These are phyloP conservation scores for Daedaleopsis sinensis DNA, from an alignment of 768 basidiomycete genomes.

Conservation along the genomic window DNA sequence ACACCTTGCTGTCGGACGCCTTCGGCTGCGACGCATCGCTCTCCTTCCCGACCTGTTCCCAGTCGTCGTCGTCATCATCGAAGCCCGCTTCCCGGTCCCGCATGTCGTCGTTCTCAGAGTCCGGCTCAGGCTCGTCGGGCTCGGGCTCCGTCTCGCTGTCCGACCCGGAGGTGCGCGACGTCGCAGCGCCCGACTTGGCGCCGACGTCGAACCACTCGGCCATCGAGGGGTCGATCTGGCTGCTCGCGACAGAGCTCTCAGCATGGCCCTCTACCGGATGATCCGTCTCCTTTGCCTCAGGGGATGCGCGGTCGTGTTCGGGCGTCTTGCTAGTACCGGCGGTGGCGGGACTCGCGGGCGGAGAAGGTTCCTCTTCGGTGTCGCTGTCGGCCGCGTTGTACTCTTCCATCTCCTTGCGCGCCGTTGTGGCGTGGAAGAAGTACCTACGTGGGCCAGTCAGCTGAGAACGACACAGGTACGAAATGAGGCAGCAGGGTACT, in stretches of 20 bases:
- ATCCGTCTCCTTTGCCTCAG: slow-evolving; percentile 28
- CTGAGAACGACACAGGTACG: too few relatives aligned
- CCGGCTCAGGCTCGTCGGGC: slow-evolving; percentile 62
- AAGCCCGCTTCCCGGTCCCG: slow-evolving; percentile 28
- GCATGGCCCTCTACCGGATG: too few relatives aligned
- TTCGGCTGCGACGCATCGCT: background rate
- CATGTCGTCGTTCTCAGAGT: slow-evolving; percentile 70
- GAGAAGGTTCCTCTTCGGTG: slow-evolving; percentile 18
- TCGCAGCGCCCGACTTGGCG: slow-evolving; percentile 16
- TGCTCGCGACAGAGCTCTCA: background rate
- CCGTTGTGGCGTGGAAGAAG: slow-evolving; percentile 73
- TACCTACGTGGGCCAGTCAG: slow-evolving; percentile 48
- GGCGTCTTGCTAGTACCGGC: slow-evolving; percentile 10
- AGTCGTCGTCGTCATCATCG: slow-evolving; percentile 42
- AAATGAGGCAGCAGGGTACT: slow-evolving; percentile 41
- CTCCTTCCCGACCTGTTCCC: slow-evolving; percentile 33
- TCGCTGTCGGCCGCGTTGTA: slow-evolving; percentile 38
- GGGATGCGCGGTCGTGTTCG: background rate
- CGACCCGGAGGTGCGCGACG: slow-evolving; percentile 35
- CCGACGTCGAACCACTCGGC: slow-evolving; percentile 65
- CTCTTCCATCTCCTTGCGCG: slow-evolving; percentile 51
- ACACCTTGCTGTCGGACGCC: background rate
- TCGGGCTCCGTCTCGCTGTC: slow-evolving; percentile 69
- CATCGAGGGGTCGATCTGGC: slow-evolving; percentile 45
- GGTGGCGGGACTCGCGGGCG: slow-evolving; percentile 6